Evolutionary conservation across 106 monocot species (phyloP), one percentile per base, ranked within the genome.

Genomic region (Allium fistulosum): DNA sequence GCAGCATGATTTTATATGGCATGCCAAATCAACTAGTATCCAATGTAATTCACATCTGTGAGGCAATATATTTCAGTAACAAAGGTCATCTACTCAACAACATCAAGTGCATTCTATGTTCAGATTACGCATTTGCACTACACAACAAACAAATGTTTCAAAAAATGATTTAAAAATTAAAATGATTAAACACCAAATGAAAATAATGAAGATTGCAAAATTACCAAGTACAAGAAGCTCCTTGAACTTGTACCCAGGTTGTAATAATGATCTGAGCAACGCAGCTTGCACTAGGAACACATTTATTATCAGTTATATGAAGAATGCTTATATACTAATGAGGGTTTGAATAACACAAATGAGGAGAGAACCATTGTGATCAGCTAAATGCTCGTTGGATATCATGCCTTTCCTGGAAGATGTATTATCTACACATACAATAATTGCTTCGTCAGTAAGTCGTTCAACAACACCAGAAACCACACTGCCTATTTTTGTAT

Each of bases 161-260:
- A 37, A 1, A 37, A 37, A 37, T 37, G 5, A 0, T 37, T 37
- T 37, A 37, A 37, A 37, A 37, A 37, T 2, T 37, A 37, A 37
- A 37, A 2, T 37, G 37, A 37, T 37, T 37, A 37, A 37, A 37
- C 37, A 37, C 1, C 37, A 37, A 37, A 37, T 2, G 37, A 37
- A 37, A 37, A 1, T 37, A 37, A 37, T 5, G 37, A 37, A 37
- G 37, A 37, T 37, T 37, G 37, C 37, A 37, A 37, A 37, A 37
- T 37, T 86, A 99, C 92, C 97, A 28, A 99, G 82, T 57, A 99
- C 97, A 72, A 92, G 55, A 53, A 99, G 92, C 67, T 92, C 64
- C 52, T 84, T 82, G 80, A 99, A 99, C 76, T 77, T 78, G 70
- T 82, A 85, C 16, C 97, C 97, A 72, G 89, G 87, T 65, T 71